Conservation (phyloP, 306 rosid genomes). For the Prunus dulcis region DNA sequence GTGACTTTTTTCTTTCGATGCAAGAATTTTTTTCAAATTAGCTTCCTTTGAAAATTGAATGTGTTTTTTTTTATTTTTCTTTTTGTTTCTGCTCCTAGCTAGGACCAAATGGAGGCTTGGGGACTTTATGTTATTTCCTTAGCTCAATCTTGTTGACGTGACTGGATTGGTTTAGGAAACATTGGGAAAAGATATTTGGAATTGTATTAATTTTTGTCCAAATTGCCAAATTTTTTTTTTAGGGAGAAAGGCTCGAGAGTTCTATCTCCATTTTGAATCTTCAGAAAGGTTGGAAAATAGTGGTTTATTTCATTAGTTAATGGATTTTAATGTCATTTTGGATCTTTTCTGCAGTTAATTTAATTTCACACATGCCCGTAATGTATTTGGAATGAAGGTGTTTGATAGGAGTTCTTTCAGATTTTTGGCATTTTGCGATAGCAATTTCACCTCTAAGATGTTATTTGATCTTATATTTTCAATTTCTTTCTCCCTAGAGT, state of each 20-base stretch:
- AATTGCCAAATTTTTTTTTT: neutral
- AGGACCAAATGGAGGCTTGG: neutral
- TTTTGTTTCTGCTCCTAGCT: neutral
- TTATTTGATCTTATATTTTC: neutral
- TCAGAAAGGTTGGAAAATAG: neutral
- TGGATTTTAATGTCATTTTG: neutral
- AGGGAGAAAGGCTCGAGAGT: neutral
- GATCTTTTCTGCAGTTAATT: neutral
- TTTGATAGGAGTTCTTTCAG: neutral
- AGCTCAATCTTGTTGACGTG: neutral
- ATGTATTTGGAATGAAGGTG: neutral
- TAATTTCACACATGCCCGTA: neutral
- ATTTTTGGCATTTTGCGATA: neutral
- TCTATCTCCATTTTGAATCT: too few relatives aligned
- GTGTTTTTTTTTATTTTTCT: neutral
- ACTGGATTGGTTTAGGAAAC: neutral
- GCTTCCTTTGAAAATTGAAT: neutral
- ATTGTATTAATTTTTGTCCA: neutral
- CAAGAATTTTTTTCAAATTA: neutral
- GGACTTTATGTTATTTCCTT: neutral
- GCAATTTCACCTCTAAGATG: neutral
- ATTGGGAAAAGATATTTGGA: constrained; percentile 1
- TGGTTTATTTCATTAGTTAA: neutral
- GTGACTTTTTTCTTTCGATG: neutral
- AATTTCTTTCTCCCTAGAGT: neutral